Base-by-base conservation (phyloP, 2,329 filamentous ascomycete species). In the Aspergillus costaricaensis region DNA sequence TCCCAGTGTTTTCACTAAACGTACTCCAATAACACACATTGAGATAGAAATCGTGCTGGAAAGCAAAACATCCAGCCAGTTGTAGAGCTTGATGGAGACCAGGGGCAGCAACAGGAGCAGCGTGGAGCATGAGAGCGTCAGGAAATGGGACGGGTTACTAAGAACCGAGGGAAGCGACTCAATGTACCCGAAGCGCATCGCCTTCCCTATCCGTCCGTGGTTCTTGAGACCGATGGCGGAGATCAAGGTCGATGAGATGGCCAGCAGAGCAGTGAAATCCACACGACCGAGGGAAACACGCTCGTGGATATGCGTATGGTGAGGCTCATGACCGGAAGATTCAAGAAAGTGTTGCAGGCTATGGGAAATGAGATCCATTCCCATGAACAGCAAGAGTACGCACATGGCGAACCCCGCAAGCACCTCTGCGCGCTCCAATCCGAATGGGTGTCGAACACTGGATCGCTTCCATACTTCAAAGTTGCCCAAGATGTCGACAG, bases 391-490 rank as follows among this genome's bases (percentile, higher is more conserved):
- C 12, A 99, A 85, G 63, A 97, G 92, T 41, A 99, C 90, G 55
- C 92, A 96, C 87, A 98, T 92, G 62, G 93, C 95, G 66, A 99
- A 96, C 17, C 95, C 95, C 38, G 93, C 92, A 15, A 99, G 85
- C 5, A 99, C 94, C 76, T 99, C 95, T 60, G 91, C 91, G 57
- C 95, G 87, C 78, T 97, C 92, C 23, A 99, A 85, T 3, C 86
- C 93, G 72, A 99, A 99, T 0, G 95, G 95, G 77, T 99, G 92
- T 23, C 93, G 88, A 68, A 99, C 90, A 67, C 89, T 96, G 68
- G 91, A 94, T 50, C 94, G 86, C 65, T 92, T 91, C 95, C 95
- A 99, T 43, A 98, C 93, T 74, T 99, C 95, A 70, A 99, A 99
- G 75, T 99, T 99, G 55, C 91, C 88, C 51, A 97, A 86, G 1